Evolutionary conservation across 2,329 filamentous ascomycete species (phyloP).

Genomic region (Trichoderma sp.): DNA sequence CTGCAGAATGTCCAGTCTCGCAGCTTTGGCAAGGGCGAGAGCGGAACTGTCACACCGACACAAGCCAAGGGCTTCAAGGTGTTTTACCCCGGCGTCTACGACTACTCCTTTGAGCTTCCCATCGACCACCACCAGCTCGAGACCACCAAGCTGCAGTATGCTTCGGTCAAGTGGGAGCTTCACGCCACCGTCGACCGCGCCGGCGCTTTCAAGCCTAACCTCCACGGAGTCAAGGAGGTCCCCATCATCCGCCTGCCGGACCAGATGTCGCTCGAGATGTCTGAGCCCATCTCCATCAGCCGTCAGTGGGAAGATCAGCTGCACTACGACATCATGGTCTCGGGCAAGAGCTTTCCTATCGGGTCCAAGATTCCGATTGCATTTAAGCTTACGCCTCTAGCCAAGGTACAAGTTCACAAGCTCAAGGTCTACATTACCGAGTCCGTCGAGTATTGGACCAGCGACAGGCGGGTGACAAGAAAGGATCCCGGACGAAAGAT

Average conservation of each 20-base stretch:
- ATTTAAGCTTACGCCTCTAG: slow-evolving; percentile 88
- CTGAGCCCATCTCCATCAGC: slow-evolving; percentile 91
- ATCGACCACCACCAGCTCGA: slow-evolving; percentile 88
- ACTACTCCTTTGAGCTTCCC: slow-evolving; percentile 79
- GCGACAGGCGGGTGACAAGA: slow-evolving; percentile 79
- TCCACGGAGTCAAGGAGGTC: slow-evolving; percentile 81
- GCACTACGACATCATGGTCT: slow-evolving; percentile 95
- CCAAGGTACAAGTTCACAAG: slow-evolving; percentile 90
- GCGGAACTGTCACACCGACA: slow-evolving; percentile 60
- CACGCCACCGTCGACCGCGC: slow-evolving; percentile 83
- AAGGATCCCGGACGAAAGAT: slow-evolving; percentile 85
- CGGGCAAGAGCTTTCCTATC: slow-evolving; percentile 90
- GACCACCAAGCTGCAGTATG: slow-evolving; percentile 84
- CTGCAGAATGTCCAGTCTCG: slow-evolving; percentile 79
- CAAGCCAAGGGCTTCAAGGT: slow-evolving; percentile 77
- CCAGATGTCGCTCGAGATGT: slow-evolving; percentile 84
- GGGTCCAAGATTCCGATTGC: slow-evolving; percentile 87
- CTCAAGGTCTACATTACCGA: slow-evolving; percentile 91
- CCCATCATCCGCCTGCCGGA: slow-evolving; percentile 81
- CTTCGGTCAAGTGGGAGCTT: slow-evolving; percentile 84
- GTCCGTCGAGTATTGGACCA: slow-evolving; percentile 87
- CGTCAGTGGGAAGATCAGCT: slow-evolving; percentile 93
- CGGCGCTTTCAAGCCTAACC: slow-evolving; percentile 85
- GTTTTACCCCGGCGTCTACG: slow-evolving; percentile 72
- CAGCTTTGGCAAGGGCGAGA: slow-evolving; percentile 81